phyloP scores from a whole-genome alignment of 208 protist species.

The Crithidia brevicula region DNA sequence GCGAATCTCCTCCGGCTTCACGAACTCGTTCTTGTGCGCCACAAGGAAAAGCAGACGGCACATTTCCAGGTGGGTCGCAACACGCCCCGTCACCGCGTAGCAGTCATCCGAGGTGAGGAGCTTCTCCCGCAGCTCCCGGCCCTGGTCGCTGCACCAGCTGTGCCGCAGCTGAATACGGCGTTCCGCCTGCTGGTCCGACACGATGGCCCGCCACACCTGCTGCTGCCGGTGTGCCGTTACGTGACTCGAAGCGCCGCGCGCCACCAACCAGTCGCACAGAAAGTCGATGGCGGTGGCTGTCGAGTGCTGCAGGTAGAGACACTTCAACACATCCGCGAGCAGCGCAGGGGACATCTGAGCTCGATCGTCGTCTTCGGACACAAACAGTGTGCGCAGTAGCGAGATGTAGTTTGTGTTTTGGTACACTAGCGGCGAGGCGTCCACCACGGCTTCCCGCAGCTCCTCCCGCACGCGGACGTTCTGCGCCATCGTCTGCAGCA shows the following conservation, averaged over 20 bases:
- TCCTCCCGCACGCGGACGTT: slow-evolving; percentile 16
- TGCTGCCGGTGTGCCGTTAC: slow-evolving; percentile 26
- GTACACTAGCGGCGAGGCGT: slow-evolving; percentile 34
- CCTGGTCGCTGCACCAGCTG: slow-evolving; percentile 45
- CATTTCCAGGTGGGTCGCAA: slow-evolving; percentile 38
- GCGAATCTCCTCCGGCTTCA: slow-evolving; percentile 54
- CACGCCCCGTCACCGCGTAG: slow-evolving; percentile 39
- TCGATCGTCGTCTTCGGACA: slow-evolving; percentile 12
- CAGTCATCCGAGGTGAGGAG: slow-evolving; percentile 39
- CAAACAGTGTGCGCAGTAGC: slow-evolving; percentile 40
- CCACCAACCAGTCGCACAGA: slow-evolving; percentile 37
- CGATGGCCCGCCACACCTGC: slow-evolving; percentile 27
- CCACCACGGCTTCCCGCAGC: slow-evolving; percentile 24
- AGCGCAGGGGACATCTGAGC: slow-evolving; percentile 21
- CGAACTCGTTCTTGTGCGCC: slow-evolving; percentile 44
- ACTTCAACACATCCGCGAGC: slow-evolving; percentile 36
- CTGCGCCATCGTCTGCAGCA: slow-evolving; percentile 35
- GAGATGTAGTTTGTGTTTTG: slow-evolving; percentile 39
- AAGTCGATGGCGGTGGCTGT: slow-evolving; percentile 30
- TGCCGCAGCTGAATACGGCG: slow-evolving; percentile 45
- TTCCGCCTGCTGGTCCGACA: slow-evolving; percentile 43
- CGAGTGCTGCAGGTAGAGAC: slow-evolving; percentile 27
- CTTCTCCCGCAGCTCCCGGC: slow-evolving; percentile 36
- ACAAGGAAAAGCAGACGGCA: slow-evolving; percentile 44
- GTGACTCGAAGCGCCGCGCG: slow-evolving; percentile 9